A percentile compares a stretch with the other conserved stretches of the same genome.
These are phyloP conservation scores for Takashimella koratensis DNA, from an alignment of 1,284 basidiomycete genomes.

Conservation along the genomic window DNA sequence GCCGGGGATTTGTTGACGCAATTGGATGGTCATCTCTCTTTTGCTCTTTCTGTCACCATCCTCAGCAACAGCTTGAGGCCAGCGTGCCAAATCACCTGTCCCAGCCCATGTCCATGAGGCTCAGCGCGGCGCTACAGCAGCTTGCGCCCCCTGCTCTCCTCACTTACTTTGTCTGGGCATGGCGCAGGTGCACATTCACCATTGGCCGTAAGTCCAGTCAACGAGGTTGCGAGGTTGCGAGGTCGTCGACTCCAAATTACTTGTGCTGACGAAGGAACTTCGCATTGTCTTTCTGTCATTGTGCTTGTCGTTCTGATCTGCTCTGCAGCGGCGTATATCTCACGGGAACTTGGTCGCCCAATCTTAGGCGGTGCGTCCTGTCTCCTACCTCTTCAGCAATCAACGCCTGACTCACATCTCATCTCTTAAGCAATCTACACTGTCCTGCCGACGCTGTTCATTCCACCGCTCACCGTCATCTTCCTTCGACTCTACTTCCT, in stretches of 20 bases:
- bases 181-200: constrained; percentile 21
- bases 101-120: constrained; percentile 1
- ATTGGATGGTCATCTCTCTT: no score
- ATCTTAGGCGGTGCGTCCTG: background rate
- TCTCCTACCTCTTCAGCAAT: background rate
- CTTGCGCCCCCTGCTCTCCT: constrained; percentile 37
- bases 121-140: constrained; percentile 25
- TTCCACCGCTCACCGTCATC: constrained; percentile 18
- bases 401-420: background rate
- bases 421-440: constrained; percentile 17
- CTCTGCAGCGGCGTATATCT: background rate
- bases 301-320: background rate
- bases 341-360: background rate
- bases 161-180: constrained; percentile 31
- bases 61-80: no score
- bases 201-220: constrained; percentile 21
- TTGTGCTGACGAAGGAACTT: background rate
- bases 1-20: no score
- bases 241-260: background rate
- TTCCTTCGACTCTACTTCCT: constrained; percentile 41
- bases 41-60: no score
- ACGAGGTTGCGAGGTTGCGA: background rate
- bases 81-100: no score
- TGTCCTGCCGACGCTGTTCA: constrained; percentile 10
- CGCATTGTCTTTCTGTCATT: background rate